Base-by-base conservation (phyloP, 1,284 basidiomycete genomes). In the Cryptococcus sp. region DNA sequence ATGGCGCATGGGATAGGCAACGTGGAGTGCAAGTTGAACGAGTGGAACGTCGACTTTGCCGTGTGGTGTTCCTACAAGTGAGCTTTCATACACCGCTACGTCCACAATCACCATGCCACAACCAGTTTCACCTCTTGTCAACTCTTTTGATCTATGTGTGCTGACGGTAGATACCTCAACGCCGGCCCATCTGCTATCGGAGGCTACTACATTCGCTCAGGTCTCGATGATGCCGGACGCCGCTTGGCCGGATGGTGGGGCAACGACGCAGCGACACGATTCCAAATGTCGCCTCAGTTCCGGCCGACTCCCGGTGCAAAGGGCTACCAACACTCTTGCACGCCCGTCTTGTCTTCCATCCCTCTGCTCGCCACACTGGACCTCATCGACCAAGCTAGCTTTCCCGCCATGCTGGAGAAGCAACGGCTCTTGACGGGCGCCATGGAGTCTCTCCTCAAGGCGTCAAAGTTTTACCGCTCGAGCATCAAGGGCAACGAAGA, bases 211-310 rank as follows among this genome's bases (percentile, higher is more conserved):
- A 59, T 74, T 40, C 62, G 66, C 22, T 46, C 58, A 4, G 70
- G 71, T 2, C 54, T 74, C n/a, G 60, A 68, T 31, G 65, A 72
- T 52, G 58, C 60, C 16, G 66, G 65, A 10, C 55, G 66, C 41
- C 48, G 93, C 64, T 83, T 85, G 51, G 85, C 91, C 21, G 94
- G 95, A 31, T 99, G 94, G 94, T 99, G 92, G 90, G 94, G 95
- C 40, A 91, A 97, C 70, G 82, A 92, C 64, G 79, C 83, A 21
- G 69, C 76, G 50, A 93, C 89, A 33, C 84, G 95, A 34, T 98
- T 99, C 76, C 77, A 82, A 51, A 97, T 97, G 94, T 84, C 85
- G 16, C 77, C 84, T 18, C 76, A 71, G 43, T 98, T 97, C 73
- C 80, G 81, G 34, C 85, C 92, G 3, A 87, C 88, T 50, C 78